phyloP scores from a whole-genome alignment of 768 basidiomycete species.

The Kwoniella sp. region DNA sequence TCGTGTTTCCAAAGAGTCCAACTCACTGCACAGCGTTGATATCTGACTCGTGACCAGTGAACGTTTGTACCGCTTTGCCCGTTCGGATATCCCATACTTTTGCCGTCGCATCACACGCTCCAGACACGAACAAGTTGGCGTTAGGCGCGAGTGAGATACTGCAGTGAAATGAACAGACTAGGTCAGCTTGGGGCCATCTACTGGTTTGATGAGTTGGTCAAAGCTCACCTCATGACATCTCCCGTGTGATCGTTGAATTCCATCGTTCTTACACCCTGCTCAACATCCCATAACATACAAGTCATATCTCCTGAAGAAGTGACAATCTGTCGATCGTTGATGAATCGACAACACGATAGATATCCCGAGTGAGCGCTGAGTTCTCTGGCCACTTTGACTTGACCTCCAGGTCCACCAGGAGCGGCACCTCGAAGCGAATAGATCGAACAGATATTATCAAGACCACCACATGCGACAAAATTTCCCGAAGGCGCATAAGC shows the following conservation, averaged over 20 bases:
- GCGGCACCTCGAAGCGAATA: constrained; percentile 78
- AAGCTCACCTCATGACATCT: constrained; percentile 97
- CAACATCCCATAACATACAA: constrained; percentile 99
- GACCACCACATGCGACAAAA: constrained; percentile 96
- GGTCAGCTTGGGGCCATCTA: background rate
- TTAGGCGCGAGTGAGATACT: constrained; percentile 93
- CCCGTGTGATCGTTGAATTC: constrained; percentile 99
- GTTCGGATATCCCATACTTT: constrained; percentile 99
- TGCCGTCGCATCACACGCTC: constrained; percentile 96
- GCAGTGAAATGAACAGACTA: constrained; percentile 9
- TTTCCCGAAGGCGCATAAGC: constrained; percentile 96
- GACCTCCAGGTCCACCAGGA: constrained; percentile 61
- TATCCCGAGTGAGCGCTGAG: constrained; percentile 97
- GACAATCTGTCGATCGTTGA: constrained; percentile 98
- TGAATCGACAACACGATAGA: constrained; percentile 95
- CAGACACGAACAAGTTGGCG: constrained; percentile 95
- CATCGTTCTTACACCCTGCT: constrained; percentile 93
- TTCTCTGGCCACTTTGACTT: constrained; percentile 86
- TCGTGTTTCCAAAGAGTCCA: no score
- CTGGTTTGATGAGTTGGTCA: no score
- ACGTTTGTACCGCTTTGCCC: constrained; percentile 96
- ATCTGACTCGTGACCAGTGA: constrained; percentile 97
- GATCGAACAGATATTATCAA: constrained; percentile 99
- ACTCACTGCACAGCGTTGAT: constrained; percentile 97
- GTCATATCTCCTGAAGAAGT: constrained; percentile 99